Conservation (phyloP, 2,329 filamentous ascomycete species). For the Colletotrichum sp. region DNA sequence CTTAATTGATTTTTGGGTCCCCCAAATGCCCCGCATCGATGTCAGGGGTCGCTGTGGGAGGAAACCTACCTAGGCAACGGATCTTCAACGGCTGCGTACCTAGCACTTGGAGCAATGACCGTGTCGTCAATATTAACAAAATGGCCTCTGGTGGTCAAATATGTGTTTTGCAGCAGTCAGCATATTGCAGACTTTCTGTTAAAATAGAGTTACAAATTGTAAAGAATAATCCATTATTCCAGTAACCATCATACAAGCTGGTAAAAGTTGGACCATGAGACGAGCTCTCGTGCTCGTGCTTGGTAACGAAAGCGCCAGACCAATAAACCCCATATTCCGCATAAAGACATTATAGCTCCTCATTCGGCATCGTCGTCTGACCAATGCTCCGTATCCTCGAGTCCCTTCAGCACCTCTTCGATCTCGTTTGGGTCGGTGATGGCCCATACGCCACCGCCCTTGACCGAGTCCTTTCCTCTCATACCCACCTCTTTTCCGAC, state of each 20-base stretch:
- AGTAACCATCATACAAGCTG: neutral
- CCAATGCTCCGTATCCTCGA: conserved; percentile 68
- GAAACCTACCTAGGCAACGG: neutral
- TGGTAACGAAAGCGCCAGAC: neutral
- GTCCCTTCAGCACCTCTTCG: conserved; percentile 67
- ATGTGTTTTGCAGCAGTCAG: neutral
- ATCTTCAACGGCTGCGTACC: neutral
- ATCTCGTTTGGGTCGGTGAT: conserved; percentile 82
- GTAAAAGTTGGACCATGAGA: neutral
- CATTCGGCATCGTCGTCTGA: conserved; percentile 52
- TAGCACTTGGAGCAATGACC: neutral
- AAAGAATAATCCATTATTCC: neutral
- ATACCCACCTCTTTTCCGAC: conserved; percentile 96
- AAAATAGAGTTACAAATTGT: neutral
- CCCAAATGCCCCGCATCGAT: conserved; percentile 4
- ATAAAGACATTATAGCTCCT: neutral
- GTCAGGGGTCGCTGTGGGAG: neutral
- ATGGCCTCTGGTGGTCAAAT: neutral
- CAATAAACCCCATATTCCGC: neutral
- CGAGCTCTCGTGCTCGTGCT: neutral
- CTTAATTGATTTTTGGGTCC: conserved; percentile 14
- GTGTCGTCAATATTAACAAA: neutral
- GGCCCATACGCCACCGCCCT: conserved; percentile 92
- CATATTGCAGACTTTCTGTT: neutral
- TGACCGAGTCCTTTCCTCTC: conserved; percentile 76